Percentiles rank a stretch among this genome's conserved stretches.
phyloP scores from a whole-genome alignment of 768 basidiomycete species.

The Boletus bicolor region DNA sequence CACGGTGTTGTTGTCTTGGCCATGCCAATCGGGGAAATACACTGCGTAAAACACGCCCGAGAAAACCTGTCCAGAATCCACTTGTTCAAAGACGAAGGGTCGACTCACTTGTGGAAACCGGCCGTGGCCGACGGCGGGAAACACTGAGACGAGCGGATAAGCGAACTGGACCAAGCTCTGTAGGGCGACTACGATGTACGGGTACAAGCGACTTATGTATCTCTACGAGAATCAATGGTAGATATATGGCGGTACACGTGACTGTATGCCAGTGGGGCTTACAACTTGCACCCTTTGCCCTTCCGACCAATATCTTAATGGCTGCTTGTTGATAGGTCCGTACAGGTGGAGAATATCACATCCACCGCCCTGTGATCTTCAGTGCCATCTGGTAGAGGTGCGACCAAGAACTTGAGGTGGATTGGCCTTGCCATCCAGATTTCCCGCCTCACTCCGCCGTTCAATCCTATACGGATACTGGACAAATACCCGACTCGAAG shows the following conservation, averaged over 20 bases:
- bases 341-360: not conserved
- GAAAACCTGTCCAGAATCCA: not conserved
- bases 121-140: no score
- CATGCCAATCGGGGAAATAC: not conserved
- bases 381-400: not conserved
- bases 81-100: no score
- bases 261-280: no score
- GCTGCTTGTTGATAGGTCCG: not conserved
- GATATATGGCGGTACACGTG: no score
- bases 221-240: no score
- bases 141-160: no score
- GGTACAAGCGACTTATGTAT: no score
- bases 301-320: not conserved
- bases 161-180: no score
- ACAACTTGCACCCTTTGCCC: not conserved
- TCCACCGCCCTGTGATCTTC: not conserved
- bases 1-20: not conserved
- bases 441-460: not conserved
- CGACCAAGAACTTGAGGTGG: not conserved
- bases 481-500: not conserved
- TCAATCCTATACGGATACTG: no score
- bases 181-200: no score
- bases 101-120: no score
- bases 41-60: not conserved
- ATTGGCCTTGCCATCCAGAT: not conserved